Conservation (phyloP, 768 basidiomycete species). For the Mycena kentingensis region DNA sequence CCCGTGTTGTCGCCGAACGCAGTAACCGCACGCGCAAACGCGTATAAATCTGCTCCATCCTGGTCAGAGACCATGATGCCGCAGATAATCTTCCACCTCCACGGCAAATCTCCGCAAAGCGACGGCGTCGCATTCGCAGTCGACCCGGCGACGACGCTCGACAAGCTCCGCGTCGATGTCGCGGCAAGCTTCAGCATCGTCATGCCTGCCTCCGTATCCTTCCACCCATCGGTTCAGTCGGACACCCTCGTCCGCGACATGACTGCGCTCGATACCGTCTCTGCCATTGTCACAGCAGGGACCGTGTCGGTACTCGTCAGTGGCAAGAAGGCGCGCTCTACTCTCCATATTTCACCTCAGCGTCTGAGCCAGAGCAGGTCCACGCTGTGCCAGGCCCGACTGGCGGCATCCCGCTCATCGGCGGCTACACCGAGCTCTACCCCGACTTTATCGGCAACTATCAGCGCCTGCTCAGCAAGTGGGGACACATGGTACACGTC, state of each 20-base stretch:
- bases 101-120: constrained; percentile 10
- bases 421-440: constrained; percentile 21
- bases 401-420: constrained; percentile 18
- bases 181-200: constrained; percentile 9
- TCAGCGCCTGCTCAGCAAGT: constrained; percentile 17
- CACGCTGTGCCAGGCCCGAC: constrained; percentile 16
- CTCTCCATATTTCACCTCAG: neutral
- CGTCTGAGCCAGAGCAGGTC: neutral
- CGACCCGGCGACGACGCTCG: neutral
- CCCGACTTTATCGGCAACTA: constrained; percentile 22
- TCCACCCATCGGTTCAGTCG: constrained; percentile 1
- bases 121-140: constrained; percentile 12
- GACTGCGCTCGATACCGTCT: neutral
- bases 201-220: constrained; percentile 6
- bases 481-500: constrained; percentile 19
- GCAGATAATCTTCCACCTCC: constrained; percentile 10
- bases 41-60: neutral
- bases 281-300: neutral
- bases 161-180: constrained; percentile 9
- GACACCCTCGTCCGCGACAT: constrained; percentile 4
- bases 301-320: constrained; percentile 12
- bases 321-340: constrained; percentile 10
- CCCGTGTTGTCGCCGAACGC: neutral
- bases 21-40: neutral
- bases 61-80: constrained; percentile 3